Evolutionary conservation across 257 asterid species (phyloP), one percentile per base, ranked within the genome.

Genomic region (Lycium ferocissimum): DNA sequence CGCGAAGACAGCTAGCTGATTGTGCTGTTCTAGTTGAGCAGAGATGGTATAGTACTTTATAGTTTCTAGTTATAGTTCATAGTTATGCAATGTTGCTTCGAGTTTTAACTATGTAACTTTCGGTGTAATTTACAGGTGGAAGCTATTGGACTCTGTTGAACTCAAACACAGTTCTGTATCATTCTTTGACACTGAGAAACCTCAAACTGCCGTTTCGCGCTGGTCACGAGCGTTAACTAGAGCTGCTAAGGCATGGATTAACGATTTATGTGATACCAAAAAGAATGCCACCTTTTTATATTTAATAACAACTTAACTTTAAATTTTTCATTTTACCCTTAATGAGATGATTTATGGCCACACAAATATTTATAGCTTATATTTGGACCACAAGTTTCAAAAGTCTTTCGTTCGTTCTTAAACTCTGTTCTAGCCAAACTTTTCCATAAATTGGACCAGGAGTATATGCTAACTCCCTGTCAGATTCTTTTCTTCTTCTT

Each of bases 21-120:
- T 95, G 98, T 85, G 98, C 97, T 4, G 98, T 95, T 81, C 88
- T 95, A 6, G 97, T 89, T 9, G 98, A 93, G 91, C 98, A 95
- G 75, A 92, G 94, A 92, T 95, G 98, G 98, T 93, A 69, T 51
- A 51, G 14, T 26, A 51, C 63, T 76, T 49, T 51, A 49, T 75
- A 22, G 37, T 1, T 49, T 6, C 20, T 73, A 73, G 59, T 73
- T 10, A 6, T 2, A 26, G 33, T 26, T 26, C 33, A 26, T 26
- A 26, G 33, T 26, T 26, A 26, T 26, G 33, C 33, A 26, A 26
- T 26, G 33, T 26, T 26, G 33, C 33, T 26, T 26, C 33, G 33
- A 26, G 33, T 26, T 26, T 26, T 85, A 75, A 73, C 7, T 61
- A n/a, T 81, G 20, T 62, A 57, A 20, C 11, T 87, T 65, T 66